Evolutionary conservation across 1,139 yeast genomes (phyloP), one percentile per base, ranked within the genome.

Genomic region (Taphrina pruni): DNA sequence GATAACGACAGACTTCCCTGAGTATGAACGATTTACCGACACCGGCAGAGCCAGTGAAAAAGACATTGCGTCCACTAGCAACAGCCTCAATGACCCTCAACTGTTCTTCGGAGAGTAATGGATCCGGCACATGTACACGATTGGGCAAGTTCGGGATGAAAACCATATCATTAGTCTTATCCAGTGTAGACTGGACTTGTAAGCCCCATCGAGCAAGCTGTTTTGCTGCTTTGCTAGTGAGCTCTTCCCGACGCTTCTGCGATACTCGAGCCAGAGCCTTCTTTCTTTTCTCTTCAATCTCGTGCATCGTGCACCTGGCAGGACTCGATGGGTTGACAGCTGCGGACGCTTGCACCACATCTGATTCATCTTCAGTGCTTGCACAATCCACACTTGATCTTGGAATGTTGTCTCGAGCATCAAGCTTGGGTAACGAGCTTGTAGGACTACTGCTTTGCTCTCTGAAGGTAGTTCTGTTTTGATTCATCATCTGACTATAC

Each of bases 41-140:
- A 8, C 74, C 97, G 0, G 97, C 97, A 50, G 97, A 90, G 54
- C 97, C 98, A 0, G 97, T 92, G 75, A 89, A 92, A 76, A 92
- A 92, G 0, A 91, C 78, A 52, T 81, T 79, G 0, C 90, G 85
- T 41, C 84, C 80, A 39, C 86, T 81, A 6, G 79, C 77, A 11
- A 62, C 60, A 55, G 88, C 79, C 17, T 85, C 82, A 14, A 90
- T 80, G 11, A 94, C 91, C 43, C 81, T 78, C 65, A 81, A 78
- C 78, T 94, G 99, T 76, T 94, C 98, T 32, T 12, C 35, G 26
- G 58, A 52, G 14, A 62, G 45, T 14, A 14, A 51, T 43, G 52
- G 45, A 48, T 62, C 54, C 6, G 51, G 41, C 17, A 46, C 43
- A 51, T 39, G 52, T 14, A 8, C 8, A n/a, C 48, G 51, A 14